phyloP scores from a whole-genome alignment of 2,329 filamentous ascomycete species.

The Epichloe typhina region DNA sequence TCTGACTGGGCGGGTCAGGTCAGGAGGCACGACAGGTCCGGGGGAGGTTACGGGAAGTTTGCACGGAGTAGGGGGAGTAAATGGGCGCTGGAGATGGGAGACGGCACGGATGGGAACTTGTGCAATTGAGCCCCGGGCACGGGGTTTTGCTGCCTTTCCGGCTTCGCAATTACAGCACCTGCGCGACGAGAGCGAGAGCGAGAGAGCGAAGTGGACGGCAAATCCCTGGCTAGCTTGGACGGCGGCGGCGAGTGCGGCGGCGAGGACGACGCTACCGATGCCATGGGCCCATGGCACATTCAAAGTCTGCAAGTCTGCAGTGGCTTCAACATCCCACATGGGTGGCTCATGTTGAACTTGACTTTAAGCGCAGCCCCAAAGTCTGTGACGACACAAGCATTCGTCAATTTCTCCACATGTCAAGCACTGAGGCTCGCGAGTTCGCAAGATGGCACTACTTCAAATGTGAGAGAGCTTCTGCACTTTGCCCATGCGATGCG shows the following conservation, averaged over 20 bases:
- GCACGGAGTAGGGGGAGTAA: not conserved
- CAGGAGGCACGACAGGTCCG: not conserved
- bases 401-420: not conserved
- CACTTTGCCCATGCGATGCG: not conserved
- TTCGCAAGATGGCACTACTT: not conserved
- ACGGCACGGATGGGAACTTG: not conserved
- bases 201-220: not conserved
- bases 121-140: not conserved
- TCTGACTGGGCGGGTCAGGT: not conserved
- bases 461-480: not conserved
- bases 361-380: not conserved
- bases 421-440: not conserved
- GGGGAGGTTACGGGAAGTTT: not conserved
- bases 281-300: too few relatives aligned
- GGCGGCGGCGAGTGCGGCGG: not conserved
- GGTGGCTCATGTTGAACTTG: too few relatives aligned
- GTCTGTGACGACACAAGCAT: not conserved
- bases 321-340: not conserved
- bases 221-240: not conserved
- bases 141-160: conserved; percentile 1
- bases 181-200: not conserved
- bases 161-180: not conserved
- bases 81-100: not conserved
- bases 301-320: not conserved
- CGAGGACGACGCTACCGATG: not conserved